These are phyloP conservation scores for Pestalotiopsis sp. DNA, from an alignment of 2,329 filamentous ascomycete genomes.

Conservation along the genomic window DNA sequence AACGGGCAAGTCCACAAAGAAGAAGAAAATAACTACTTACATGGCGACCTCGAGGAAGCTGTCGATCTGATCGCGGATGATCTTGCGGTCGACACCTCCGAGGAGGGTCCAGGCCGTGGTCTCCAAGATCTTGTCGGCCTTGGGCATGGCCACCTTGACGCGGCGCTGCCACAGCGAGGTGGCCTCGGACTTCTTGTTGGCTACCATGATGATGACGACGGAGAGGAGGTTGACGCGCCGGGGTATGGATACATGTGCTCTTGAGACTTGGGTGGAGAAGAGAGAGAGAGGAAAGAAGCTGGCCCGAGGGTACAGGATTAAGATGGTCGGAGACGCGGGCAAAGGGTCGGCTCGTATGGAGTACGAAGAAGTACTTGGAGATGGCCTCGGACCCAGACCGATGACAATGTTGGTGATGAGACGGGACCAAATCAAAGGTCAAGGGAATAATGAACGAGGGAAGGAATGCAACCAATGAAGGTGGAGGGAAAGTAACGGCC, in stretches of 20 bases:
- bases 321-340: background rate
- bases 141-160: conserved; percentile 6
- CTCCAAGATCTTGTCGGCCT: background rate
- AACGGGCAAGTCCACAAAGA: background rate
- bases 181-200: conserved; percentile 6
- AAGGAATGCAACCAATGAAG: background rate
- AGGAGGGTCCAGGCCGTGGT: background rate
- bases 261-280: background rate
- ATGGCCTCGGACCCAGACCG: background rate
- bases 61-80: background rate
- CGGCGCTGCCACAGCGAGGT: conserved; percentile 6
- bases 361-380: too few species aligned
- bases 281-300: background rate
- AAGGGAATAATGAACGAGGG: background rate
- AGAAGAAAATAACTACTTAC: background rate
- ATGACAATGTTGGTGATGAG: background rate
- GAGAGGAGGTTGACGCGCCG: background rate
- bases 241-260: background rate
- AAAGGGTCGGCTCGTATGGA: too few species aligned
- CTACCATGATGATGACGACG: conserved; percentile 1
- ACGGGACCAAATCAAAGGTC: background rate
- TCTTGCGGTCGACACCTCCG: background rate
- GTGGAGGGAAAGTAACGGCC: background rate
- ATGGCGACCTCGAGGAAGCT: background rate
- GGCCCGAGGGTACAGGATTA: background rate